A percentile compares a stretch with the other conserved stretches of the same genome.
phyloP scores from a whole-genome alignment of 2,329 filamentous ascomycete genomes.

The Trichoderma afroharzianum region DNA sequence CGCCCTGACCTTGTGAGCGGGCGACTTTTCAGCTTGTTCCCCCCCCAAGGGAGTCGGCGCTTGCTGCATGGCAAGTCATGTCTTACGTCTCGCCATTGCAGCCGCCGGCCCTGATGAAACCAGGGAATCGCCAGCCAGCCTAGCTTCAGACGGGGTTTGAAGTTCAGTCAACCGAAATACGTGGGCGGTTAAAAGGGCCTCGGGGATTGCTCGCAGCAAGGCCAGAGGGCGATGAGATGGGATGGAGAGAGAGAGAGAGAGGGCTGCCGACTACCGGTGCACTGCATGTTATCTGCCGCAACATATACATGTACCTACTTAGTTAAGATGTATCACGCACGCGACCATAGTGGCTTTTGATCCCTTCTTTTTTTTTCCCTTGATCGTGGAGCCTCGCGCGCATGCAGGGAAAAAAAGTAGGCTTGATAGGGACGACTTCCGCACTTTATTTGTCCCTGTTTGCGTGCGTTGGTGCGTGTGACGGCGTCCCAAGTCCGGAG shows the following conservation, averaged over 20 bases:
- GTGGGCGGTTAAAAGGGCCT: not conserved
- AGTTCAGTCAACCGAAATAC: not conserved
- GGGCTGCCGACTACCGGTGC: not conserved
- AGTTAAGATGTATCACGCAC: not conserved
- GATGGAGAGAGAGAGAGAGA: not conserved
- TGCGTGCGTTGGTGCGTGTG: not conserved
- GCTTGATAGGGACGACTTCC: not conserved
- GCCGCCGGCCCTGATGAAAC: not conserved
- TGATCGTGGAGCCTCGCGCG: not conserved
- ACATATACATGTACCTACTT: not conserved
- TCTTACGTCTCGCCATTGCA: conserved; percentile 3
- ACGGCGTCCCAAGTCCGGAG: not conserved
- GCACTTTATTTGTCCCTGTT: not conserved
- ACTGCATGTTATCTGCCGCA: not conserved
- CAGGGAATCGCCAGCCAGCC: not conserved
- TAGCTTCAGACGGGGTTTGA: not conserved
- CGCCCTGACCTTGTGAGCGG: not conserved
- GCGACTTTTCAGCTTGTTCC: not conserved
- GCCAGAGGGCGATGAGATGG: not conserved
- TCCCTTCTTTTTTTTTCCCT: not conserved
- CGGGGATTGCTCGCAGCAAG: not conserved
- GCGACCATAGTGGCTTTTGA: conserved; percentile 1
- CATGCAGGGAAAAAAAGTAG: not conserved
- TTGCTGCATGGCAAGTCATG: not conserved
- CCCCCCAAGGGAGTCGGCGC: not conserved